These are phyloP conservation scores for Uncinocarpus reesii DNA, from an alignment of 2,329 filamentous ascomycete species.

Conservation along the genomic window DNA sequence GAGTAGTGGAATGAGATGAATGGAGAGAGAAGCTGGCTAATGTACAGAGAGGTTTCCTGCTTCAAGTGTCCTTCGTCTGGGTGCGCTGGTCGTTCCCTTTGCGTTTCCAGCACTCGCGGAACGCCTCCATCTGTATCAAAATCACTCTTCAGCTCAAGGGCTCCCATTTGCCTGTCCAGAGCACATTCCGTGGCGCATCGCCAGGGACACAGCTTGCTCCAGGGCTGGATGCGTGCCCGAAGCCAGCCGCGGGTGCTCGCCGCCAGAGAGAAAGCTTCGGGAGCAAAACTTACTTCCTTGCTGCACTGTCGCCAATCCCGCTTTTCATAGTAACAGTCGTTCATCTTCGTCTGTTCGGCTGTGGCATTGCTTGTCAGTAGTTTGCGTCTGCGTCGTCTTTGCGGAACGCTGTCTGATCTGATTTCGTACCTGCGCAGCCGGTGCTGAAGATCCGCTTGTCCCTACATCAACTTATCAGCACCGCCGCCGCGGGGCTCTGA, in stretches of 20 bases:
- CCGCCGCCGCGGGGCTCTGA: not conserved
- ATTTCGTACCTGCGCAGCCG: slow-evolving; percentile 65
- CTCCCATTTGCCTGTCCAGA: not conserved
- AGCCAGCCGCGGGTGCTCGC: not conserved
- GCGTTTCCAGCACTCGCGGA: slow-evolving; percentile 82
- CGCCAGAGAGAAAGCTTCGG: slow-evolving; percentile 15
- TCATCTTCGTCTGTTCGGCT: slow-evolving; percentile 86
- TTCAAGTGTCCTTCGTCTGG: slow-evolving; percentile 56
- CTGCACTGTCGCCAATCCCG: slow-evolving; percentile 91
- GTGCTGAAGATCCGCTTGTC: slow-evolving; percentile 97
- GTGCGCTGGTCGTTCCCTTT: slow-evolving; percentile 81
- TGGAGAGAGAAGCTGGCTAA: slow-evolving; percentile 4
- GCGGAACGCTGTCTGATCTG: not conserved
- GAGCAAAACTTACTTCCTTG: slow-evolving; percentile 58
- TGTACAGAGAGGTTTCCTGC: not conserved
- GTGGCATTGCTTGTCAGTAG: slow-evolving; percentile 7
- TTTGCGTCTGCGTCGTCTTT: not conserved
- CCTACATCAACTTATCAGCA: slow-evolving; percentile 45
- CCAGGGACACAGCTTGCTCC: no score
- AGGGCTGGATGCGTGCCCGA: no score
- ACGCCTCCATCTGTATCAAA: slow-evolving; percentile 65
- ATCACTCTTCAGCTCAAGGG: not conserved
- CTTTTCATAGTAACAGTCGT: slow-evolving; percentile 90
- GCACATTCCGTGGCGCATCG: not conserved
- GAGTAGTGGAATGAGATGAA: not conserved